These are phyloP conservation scores for Trichosanthes cucumerina DNA, from an alignment of 306 rosid species.

Conservation along the genomic window DNA sequence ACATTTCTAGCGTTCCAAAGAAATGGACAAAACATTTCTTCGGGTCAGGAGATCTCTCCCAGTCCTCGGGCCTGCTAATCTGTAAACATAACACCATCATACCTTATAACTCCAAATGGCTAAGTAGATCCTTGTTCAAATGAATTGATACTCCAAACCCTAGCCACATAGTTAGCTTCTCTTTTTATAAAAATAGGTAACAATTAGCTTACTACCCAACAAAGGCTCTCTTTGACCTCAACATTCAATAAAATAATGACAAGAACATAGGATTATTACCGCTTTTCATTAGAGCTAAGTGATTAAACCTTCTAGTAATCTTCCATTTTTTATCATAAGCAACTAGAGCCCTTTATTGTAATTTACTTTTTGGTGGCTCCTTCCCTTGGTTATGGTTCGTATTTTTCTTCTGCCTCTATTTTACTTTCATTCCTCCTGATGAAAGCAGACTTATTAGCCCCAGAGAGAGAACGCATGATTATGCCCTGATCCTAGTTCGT, in stretches of 20 bases:
- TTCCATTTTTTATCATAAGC: not conserved
- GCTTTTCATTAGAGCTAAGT: not conserved
- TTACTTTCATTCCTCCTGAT: not conserved
- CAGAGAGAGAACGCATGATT: not conserved
- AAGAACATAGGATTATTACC: not conserved
- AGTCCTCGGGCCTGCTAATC: conserved; percentile 95
- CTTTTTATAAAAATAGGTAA: not conserved
- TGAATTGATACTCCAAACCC: not conserved
- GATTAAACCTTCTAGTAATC: not conserved
- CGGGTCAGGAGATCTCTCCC: conserved; percentile 75
- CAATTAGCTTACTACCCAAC: not conserved
- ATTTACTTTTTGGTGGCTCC: not conserved
- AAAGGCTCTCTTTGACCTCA: not conserved
- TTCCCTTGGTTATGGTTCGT: not conserved
- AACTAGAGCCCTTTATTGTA: not conserved
- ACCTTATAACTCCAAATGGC: conserved; percentile 15
- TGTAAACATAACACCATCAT: conserved; percentile 30
- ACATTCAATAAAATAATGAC: not conserved
- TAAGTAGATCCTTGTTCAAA: not conserved
- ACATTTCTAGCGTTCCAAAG: conserved; percentile 91
- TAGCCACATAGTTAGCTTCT: not conserved
- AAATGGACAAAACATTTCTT: conserved; percentile 89
- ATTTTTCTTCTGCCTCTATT: not conserved
- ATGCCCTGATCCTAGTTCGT: not conserved
- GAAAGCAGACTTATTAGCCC: not conserved